These are phyloP conservation scores for Pisolithus microcarpus DNA, from an alignment of 768 basidiomycete species.

Conservation along the genomic window DNA sequence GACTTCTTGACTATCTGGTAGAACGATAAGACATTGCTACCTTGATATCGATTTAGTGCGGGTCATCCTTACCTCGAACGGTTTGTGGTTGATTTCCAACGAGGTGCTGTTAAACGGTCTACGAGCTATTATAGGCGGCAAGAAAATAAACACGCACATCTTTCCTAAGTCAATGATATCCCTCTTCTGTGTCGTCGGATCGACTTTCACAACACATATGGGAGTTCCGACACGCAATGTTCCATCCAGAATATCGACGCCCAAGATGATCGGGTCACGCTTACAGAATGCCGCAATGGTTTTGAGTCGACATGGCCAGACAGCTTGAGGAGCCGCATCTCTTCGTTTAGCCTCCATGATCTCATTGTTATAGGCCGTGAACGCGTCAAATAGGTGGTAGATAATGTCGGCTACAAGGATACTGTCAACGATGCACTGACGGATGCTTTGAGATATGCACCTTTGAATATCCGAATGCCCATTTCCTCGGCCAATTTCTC, in stretches of 20 bases:
- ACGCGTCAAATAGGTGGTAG: conserved; percentile 95
- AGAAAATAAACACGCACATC: conserved; percentile 53
- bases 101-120: conserved; percentile 57
- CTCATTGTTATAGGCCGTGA: conserved; percentile 89
- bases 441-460: conserved; percentile 32
- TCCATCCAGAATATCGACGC: conserved; percentile 94
- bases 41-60: background rate
- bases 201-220: conserved; percentile 89
- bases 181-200: conserved; percentile 80
- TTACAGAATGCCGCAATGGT: conserved; percentile 92
- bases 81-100: conserved; percentile 95
- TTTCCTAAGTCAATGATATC: conserved; percentile 90
- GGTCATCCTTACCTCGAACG: conserved; percentile 52
- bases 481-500: conserved; percentile 88
- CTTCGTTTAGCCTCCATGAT: conserved; percentile 86
- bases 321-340: conserved; percentile 90
- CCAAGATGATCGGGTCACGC: conserved; percentile 94
- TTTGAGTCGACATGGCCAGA: conserved; percentile 95
- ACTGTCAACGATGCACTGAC: background rate
- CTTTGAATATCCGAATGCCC: conserved; percentile 91
- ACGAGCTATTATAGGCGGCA: background rate
- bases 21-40: background rate
- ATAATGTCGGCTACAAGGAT: conserved; percentile 81
- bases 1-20: conserved; percentile 81
- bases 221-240: conserved; percentile 89